These are phyloP conservation scores for Corymbia maculata DNA, from an alignment of 345 rosid genomes.

Conservation along the genomic window DNA sequence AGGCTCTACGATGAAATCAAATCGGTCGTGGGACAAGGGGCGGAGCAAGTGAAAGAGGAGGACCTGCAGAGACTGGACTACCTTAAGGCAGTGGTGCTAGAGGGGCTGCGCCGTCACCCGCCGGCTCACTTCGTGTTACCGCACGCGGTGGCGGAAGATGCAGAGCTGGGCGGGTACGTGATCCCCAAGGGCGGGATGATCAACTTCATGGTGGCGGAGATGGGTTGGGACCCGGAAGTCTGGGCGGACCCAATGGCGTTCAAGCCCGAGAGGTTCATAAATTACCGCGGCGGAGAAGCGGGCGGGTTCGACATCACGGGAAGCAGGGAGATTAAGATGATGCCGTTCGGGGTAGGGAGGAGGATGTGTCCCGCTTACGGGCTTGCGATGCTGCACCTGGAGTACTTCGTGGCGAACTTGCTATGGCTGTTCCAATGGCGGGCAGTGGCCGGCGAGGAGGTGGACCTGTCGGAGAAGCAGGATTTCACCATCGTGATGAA, in stretches of 20 bases:
- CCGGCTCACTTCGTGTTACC: not conserved
- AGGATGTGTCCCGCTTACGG: not conserved
- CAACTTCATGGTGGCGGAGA: conserved; percentile 2
- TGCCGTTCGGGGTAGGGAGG: not conserved
- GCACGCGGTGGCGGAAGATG: not conserved
- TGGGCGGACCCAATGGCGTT: not conserved
- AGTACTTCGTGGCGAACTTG: conserved; percentile 3
- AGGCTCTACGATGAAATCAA: not conserved
- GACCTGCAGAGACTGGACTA: not conserved
- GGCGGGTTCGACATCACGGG: not conserved
- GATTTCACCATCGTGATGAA: conserved; percentile 7
- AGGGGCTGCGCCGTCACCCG: not conserved
- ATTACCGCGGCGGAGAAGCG: not conserved
- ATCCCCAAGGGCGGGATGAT: not conserved
- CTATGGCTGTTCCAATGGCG: not conserved
- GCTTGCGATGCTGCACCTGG: conserved; percentile 1
- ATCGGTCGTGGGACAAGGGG: not conserved
- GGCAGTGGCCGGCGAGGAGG: not conserved
- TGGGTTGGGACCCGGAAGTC: not conserved
- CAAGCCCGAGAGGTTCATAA: not conserved
- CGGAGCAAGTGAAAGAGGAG: not conserved
- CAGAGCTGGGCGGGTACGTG: not conserved
- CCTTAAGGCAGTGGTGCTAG: not conserved
- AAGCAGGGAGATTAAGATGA: not conserved
- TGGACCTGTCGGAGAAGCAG: conserved; percentile 1